Conservation (phyloP, 2,329 filamentous ascomycete genomes). For the Hypoxylon sp. region DNA sequence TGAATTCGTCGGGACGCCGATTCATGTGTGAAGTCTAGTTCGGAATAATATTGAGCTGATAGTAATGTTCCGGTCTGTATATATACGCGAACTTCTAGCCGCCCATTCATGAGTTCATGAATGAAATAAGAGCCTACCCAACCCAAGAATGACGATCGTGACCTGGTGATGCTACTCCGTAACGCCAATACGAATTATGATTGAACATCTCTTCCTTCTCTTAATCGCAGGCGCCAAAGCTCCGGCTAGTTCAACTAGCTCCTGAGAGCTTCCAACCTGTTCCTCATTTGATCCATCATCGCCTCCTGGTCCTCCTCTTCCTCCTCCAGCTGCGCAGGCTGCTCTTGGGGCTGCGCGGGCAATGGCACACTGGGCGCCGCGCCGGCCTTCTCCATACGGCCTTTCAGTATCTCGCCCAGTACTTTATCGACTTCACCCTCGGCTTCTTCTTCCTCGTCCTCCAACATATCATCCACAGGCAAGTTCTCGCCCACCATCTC, state of each 20-base stretch:
- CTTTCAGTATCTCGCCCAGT: slow-evolving; percentile 89
- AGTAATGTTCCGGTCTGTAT: slow-evolving; percentile 24
- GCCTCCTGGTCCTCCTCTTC: slow-evolving; percentile 90
- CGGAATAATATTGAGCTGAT: slow-evolving; percentile 2
- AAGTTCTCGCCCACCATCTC: slow-evolving; percentile 94
- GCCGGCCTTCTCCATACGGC: slow-evolving; percentile 76
- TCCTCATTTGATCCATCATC: slow-evolving; percentile 94
- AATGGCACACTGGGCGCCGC: slow-evolving; percentile 67
- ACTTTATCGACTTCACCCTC: slow-evolving; percentile 92
- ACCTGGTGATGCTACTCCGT: slow-evolving; percentile 33
- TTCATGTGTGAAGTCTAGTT: slow-evolving; percentile 16
- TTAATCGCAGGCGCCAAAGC: not conserved
- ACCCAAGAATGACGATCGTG: slow-evolving; percentile 20
- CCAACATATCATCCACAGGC: slow-evolving; percentile 78
- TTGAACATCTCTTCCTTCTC: slow-evolving; percentile 7
- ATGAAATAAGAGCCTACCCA: slow-evolving; percentile 22
- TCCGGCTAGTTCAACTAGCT: slow-evolving; percentile 65
- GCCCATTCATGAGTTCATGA: slow-evolving; percentile 4
- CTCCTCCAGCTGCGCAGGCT: slow-evolving; percentile 69
- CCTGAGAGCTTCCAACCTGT: slow-evolving; percentile 88
- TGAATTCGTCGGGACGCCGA: not conserved
- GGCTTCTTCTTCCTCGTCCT: slow-evolving; percentile 80
- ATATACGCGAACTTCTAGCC: slow-evolving; percentile 23
- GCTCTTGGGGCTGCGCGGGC: slow-evolving; percentile 64
- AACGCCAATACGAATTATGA: slow-evolving; percentile 37